Evolutionary conservation across 805 yeast species (phyloP), one percentile per base, ranked within the genome.

Genomic region (Isabelozyma gotoi): DNA sequence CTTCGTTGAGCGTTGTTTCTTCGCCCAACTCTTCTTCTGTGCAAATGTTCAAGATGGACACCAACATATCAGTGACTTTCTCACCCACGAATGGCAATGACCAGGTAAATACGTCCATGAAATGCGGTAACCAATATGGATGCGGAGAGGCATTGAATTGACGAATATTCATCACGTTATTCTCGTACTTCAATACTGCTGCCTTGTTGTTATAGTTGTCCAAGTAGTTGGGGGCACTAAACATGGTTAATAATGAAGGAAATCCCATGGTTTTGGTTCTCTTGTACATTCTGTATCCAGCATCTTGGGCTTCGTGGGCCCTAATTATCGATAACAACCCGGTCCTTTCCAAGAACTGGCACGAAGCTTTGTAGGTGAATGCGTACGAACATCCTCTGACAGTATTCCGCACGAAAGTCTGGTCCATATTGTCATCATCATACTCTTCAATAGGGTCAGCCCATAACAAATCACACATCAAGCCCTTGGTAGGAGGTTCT

Each of bases 21-120:
- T 84, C 88, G 44, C 84, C 92, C 45, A 92, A 75, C 64, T 92
- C 99, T 59, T 92, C 97, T 59, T 91, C 96, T 0, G 97, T 87
- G 69, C 99, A 92, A 44, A 94, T 88, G 63, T 92, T 92, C 61
- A 94, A 76, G 33, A 92, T 87, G 0, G 94, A 80, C 17, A 89
- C 86, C 59, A 92, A 75, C 85, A 92, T 91, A 61, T 94, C 98
- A 11, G 96, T 88, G 42, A 91, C 87, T 59, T 94, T 88, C 62
- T 92, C 97, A 16, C 97, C 98, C 18, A 94, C 97, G 71, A 94
- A 92, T 6, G 98, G 99, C 44, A 92, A 72, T 2, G 97, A 88
- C 98, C 98, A 94, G 8, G 96, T 85, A 65, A 92, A 92, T 5
- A 92, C 96, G 63, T 94, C 97, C 96, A 91, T 89, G 56, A 91